Evolutionary conservation across 2,329 filamentous ascomycete genomes (phyloP), one percentile per base, ranked within the genome.

Genomic region (Colletotrichum lindemuthianum): DNA sequence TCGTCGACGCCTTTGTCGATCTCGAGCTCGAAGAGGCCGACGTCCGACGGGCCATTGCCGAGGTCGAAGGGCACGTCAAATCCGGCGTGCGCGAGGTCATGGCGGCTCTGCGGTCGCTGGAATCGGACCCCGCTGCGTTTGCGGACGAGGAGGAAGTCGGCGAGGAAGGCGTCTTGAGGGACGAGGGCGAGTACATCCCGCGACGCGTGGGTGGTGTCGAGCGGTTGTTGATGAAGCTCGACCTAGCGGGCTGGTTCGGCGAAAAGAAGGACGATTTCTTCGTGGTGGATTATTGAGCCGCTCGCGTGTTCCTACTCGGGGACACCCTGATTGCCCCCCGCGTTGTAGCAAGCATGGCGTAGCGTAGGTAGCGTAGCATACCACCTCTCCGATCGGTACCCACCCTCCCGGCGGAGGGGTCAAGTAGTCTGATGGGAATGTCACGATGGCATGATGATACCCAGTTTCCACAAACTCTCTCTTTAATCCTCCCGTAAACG

Each of bases 201-300:
- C 84, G 87, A 67, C 88, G 90, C 65, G 86, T 92, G 4, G 92
- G 92, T 0, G 92, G 93, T 1, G 88, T 97, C 49, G 93, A 97
- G 78, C 84, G 92, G 63, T 77, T 97, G 73, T 77, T 97, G 73
- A 97, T 97, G 92, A 97, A 97, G 81, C 80, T 97, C 70, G 93
- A 97, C 72, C 88, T 88, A 75, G 86, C 86, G 16, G 84, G 78
- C 58, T 88, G 85, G 86, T 84, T 86, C 67, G 80, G 75, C 6
- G 72, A 75, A 39, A 64, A 69, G 56, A 71, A 71, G 49, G 70
- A 63, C 13, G 63, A 66, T 13, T 54, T 66, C 12, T 59, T 66
- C 39, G 48, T 52, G 7, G 58, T 54, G 45, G 44, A 64, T 60
- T 49, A 55, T 40, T 65, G 40, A 55, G 5, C 12, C 1, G n/a